Percentiles rank a stretch among this genome's conserved stretches.
Conservation (phyloP, 257 asterid species). For the Solanum paucissectum region DNA sequence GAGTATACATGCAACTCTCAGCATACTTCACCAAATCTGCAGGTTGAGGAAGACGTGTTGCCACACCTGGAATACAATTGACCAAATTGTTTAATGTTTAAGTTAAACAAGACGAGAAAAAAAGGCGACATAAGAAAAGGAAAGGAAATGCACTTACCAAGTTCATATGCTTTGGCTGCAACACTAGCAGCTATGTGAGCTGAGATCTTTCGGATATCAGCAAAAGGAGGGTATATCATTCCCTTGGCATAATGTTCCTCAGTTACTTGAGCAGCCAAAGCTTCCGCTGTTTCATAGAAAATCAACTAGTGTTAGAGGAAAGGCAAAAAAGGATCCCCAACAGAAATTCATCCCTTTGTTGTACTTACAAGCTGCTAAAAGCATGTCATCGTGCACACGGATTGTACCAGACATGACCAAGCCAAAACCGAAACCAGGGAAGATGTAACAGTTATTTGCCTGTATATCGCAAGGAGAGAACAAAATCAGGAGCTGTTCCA, state of each 20-base stretch:
- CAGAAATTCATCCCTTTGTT: neutral
- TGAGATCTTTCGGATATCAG: constrained; percentile 79
- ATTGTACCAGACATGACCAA: constrained; percentile 89
- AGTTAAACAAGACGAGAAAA: neutral
- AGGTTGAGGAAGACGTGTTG: constrained; percentile 87
- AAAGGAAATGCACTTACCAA: constrained; percentile 37
- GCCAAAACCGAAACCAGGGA: constrained; percentile 95
- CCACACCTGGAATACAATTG: constrained; percentile 42
- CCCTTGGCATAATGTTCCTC: constrained; percentile 88
- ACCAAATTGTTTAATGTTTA: neutral
- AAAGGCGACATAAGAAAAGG: neutral
- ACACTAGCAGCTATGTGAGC: constrained; percentile 89
- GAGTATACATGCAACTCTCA: constrained; percentile 97
- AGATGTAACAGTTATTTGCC: constrained; percentile 96
- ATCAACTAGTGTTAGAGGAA: neutral
- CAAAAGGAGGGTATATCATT: constrained; percentile 81
- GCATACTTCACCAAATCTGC: constrained; percentile 77
- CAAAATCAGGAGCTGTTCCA: neutral
- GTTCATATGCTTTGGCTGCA: constrained; percentile 98
- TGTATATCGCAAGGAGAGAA: constrained; percentile 9
- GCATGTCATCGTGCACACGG: constrained; percentile 97
- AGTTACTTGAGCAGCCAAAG: constrained; percentile 83
- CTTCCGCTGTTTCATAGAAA: constrained; percentile 71
- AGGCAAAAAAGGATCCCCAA: neutral
- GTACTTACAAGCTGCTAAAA: constrained; percentile 90